Conservation (phyloP, 768 basidiomycete species). For the Suillus bovinus region DNA sequence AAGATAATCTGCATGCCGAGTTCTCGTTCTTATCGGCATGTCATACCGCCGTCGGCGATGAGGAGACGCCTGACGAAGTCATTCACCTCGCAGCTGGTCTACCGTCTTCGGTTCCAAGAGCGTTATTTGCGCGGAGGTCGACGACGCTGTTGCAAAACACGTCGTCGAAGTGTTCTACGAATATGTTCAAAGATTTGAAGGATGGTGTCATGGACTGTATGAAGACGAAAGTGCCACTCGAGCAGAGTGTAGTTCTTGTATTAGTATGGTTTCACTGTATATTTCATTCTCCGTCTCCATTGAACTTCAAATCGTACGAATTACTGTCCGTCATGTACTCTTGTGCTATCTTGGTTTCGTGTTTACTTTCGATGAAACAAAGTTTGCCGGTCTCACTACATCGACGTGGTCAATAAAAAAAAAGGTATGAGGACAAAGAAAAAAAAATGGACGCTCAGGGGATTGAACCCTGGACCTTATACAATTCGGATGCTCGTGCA, state of each 20-base stretch:
- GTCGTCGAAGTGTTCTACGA: neutral
- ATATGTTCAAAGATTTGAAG: neutral
- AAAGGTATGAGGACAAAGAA: too few species aligned
- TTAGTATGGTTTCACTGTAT: neutral
- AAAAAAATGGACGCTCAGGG: slow-evolving; percentile 36
- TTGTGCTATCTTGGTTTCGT: neutral
- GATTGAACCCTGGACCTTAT: slow-evolving; percentile 47
- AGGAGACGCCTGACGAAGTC: neutral
- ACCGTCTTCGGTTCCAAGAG: neutral
- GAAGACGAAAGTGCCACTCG: neutral
- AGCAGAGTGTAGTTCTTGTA: neutral
- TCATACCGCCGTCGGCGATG: neutral
- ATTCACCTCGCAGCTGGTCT: neutral
- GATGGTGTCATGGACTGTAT: neutral
- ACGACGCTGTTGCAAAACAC: neutral
- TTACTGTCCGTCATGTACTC: neutral
- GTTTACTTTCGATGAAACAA: neutral
- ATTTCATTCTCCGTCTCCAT: neutral
- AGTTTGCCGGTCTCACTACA: neutral
- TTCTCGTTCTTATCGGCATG: too few species aligned
- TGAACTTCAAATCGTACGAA: neutral
- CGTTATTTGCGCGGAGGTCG: neutral
- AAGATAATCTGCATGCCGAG: neutral
- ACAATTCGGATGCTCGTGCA: slow-evolving; percentile 28
- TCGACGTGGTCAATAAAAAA: too few species aligned